Evolutionary conservation across 768 basidiomycete genomes (phyloP), one percentile per base, ranked within the genome.

Genomic region (Podaxis sp.): DNA sequence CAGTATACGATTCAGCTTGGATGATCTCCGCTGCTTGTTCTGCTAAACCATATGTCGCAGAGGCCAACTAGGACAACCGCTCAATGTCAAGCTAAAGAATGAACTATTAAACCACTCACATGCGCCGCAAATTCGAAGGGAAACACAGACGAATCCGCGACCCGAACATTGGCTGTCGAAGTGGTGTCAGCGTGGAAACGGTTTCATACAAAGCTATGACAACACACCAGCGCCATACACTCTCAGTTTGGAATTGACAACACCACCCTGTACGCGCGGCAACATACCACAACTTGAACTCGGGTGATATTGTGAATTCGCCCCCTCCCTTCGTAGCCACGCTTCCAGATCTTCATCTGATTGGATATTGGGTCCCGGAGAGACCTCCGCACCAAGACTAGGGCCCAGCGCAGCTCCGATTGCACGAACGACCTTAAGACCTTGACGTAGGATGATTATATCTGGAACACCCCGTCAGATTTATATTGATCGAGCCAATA

Each of bases 221-320:
- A 54, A 65, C 71, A 12, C 43, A 74, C 72, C 71, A 27, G 72
- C 33, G 24, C 72, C 72, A 59, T 76, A 72, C 17, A 75, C 75
- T 55, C 65, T 67, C 51, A 74, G 60, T 51, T 68, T 68, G 0
- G 67, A 63, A 65, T 73, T 68, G 9, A 76, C 73, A 1, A 73
- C 73, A n/a, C 74, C 73, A 1, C 75, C 75, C 51, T 67, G 67
- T 15, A 63, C 63, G 40, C 63, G 63, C 0, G 72, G 73, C 25
- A 74, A 58, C 74, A 76, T 76, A n/a, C 72, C 66, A 56, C 71
- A 72, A 61, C 68, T 73, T 13, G 66, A 69, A 25, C 67, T 67
- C 19, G 87, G 87, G 68, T 90, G 88, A 72, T 74, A 87, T 74
- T 89, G 84, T 13, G 84, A 85, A 2, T 77, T 72, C 29, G 80